Conservation (phyloP, 495 filamentous ascomycete genomes). For the Cladorrhinum samala region DNA sequence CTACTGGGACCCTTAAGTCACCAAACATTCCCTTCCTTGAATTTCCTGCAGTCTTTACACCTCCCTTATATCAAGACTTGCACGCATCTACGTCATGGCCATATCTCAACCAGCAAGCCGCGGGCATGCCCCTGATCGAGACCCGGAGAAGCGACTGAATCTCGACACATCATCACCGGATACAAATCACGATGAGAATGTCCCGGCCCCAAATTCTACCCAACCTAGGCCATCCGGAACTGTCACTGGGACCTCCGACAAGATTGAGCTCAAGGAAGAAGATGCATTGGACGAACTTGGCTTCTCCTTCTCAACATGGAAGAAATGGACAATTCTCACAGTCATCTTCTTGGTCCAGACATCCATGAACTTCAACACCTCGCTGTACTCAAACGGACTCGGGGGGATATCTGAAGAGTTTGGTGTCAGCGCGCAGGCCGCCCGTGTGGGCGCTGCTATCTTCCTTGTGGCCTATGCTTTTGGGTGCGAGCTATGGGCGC, state of each 20-base stretch:
- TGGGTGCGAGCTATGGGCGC: conserved; percentile 77
- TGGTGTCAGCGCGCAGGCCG: conserved; percentile 56
- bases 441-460: conserved; percentile 59
- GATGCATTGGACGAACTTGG: conserved; percentile 62
- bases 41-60: too few species aligned
- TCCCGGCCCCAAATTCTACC: background rate
- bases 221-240: too few species aligned
- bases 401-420: conserved; percentile 56
- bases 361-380: conserved; percentile 83
- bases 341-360: conserved; percentile 72
- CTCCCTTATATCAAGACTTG: background rate
- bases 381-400: conserved; percentile 63
- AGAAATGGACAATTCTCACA: conserved; percentile 69
- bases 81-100: background rate
- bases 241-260: conserved; percentile 11
- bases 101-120: background rate
- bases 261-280: conserved; percentile 55
- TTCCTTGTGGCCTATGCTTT: conserved; percentile 73
- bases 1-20: too few species aligned
- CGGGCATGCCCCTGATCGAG: background rate
- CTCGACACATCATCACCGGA: background rate
- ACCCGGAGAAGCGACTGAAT: background rate
- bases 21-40: too few species aligned
- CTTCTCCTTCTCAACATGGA: conserved; percentile 56
- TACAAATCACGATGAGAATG: background rate